Evolutionary conservation across 495 filamentous ascomycete genomes (phyloP), one percentile per base, ranked within the genome.

Genomic region (Aspergillus sclerotiicarbonarius): DNA sequence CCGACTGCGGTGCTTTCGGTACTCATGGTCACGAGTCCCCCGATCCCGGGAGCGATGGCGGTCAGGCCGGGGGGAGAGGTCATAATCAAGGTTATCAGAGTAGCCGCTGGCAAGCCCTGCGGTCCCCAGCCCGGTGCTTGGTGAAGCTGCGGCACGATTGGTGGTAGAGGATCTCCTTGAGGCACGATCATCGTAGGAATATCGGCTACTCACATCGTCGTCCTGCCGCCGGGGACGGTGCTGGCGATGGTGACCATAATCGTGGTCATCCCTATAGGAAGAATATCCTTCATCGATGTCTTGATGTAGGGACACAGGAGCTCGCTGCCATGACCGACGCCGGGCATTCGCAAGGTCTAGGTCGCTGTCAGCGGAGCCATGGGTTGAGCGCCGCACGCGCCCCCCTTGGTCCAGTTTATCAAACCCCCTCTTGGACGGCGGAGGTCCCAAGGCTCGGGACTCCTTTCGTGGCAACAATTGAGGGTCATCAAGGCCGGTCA

Each of bases 351-450:
- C 59, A 4, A 59, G 29, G 43, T 76, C 68, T 50, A 71, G 61
- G 45, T 70, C 67, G 16, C 71, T 66, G 33, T 74, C 67, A 5
- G 55, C 53, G 31, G 33, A 55, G 9, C 65, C 65, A 12, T 70
- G 63, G 25, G 62, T 61, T 16, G 72, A 73, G 51, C 61, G 63
- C 47, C 73, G 71, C 15, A 64, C 59, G 8, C 72, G 66, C 0
- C 68, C 69, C 21, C 77, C 74, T 12, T 62, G 67, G 10, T 75
- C 75, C 8, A 87, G 64, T 53, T 79, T 85, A 29, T 89, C 88
- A 57, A 89, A 76, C 0, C 84, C 87, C 71, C 83, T 74, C 3
- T 81, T 82, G 10, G 85, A 77, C 9, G 85, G 84, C 4, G 86
- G 84, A 21, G 87, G 85, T 0, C 83, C 81, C 12, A 65, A 67